Percentiles rank a stretch among this genome's conserved stretches.
These are phyloP conservation scores for Alternaria arbusti DNA, from an alignment of 2,329 filamentous ascomycete genomes.

Conservation along the genomic window DNA sequence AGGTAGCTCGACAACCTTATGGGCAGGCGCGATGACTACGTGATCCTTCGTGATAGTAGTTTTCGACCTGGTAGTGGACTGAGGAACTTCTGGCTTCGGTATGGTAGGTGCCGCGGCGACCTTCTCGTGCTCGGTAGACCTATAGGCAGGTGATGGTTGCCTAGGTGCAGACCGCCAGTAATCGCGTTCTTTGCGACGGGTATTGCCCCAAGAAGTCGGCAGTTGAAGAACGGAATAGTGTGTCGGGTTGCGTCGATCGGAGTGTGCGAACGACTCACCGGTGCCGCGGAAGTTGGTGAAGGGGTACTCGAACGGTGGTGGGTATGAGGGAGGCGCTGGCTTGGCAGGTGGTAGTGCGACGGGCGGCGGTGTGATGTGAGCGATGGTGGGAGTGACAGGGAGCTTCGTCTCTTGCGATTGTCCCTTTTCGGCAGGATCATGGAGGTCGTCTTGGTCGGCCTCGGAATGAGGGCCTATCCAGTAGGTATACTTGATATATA, in stretches of 20 bases:
- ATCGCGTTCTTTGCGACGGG: background rate
- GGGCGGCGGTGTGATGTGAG: background rate
- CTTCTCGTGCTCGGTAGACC: background rate
- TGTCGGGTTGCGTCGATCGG: background rate
- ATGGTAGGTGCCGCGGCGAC: background rate
- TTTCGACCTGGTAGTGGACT: background rate
- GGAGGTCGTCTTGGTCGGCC: background rate
- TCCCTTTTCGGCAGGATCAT: background rate
- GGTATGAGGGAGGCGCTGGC: background rate
- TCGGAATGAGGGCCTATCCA: background rate
- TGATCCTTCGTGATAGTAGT: background rate
- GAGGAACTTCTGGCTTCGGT: background rate
- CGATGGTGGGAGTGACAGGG: background rate
- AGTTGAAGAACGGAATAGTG: background rate
- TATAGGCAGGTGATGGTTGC: background rate
- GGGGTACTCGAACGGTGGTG: background rate
- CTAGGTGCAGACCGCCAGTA: background rate
- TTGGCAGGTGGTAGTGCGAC: background rate
- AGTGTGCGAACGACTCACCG: conserved; percentile 1
- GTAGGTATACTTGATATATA: background rate
- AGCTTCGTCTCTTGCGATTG: background rate
- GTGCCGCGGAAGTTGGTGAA: conserved; percentile 9
- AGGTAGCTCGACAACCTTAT: background rate
- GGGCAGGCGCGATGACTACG: background rate
- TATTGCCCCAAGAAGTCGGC: background rate